phyloP scores from a whole-genome alignment of 1,139 yeast genomes.

The Protomyces inundatus region DNA sequence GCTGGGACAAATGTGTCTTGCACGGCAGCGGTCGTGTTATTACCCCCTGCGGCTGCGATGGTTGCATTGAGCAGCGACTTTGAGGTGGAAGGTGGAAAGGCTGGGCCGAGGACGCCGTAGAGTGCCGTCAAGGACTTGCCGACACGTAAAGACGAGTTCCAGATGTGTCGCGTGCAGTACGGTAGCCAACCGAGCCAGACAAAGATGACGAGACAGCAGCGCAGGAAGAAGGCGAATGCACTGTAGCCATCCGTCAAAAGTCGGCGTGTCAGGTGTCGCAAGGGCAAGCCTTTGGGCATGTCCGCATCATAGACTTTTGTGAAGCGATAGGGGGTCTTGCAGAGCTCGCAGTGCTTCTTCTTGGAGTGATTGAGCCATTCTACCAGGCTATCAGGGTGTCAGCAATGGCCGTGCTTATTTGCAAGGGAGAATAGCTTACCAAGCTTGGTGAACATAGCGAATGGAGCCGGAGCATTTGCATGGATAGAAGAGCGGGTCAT shows the following conservation, averaged over 20 bases:
- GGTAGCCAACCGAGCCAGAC: slow-evolving; percentile 27
- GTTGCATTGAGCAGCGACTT: not conserved
- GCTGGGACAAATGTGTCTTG: not conserved
- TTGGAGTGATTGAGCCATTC: slow-evolving; percentile 78
- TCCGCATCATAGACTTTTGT: slow-evolving; percentile 42
- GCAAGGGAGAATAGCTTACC: slow-evolving; percentile 40
- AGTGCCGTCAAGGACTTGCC: slow-evolving; percentile 5
- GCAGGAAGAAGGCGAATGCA: not conserved
- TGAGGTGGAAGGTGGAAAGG: slow-evolving; percentile 4
- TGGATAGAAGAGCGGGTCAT: slow-evolving; percentile 82
- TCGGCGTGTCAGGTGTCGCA: slow-evolving; percentile 3
- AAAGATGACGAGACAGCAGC: slow-evolving; percentile 8
- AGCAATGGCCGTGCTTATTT: not conserved
- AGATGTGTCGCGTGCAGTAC: slow-evolving; percentile 22
- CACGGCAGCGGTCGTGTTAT: not conserved
- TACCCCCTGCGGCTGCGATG: not conserved
- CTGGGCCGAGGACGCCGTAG: not conserved
- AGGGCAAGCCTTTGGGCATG: slow-evolving; percentile 24
- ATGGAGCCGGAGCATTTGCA: slow-evolving; percentile 93
- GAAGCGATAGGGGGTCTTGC: slow-evolving; percentile 72
- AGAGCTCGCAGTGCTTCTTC: slow-evolving; percentile 75
- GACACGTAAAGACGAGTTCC: slow-evolving; percentile 12
- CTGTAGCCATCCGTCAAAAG: not conserved
- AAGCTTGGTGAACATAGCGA: slow-evolving; percentile 86
- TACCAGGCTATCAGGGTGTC: slow-evolving; percentile 43